These are phyloP conservation scores for Clavispora carvajalis DNA, from an alignment of 805 yeast species.

Conservation along the genomic window DNA sequence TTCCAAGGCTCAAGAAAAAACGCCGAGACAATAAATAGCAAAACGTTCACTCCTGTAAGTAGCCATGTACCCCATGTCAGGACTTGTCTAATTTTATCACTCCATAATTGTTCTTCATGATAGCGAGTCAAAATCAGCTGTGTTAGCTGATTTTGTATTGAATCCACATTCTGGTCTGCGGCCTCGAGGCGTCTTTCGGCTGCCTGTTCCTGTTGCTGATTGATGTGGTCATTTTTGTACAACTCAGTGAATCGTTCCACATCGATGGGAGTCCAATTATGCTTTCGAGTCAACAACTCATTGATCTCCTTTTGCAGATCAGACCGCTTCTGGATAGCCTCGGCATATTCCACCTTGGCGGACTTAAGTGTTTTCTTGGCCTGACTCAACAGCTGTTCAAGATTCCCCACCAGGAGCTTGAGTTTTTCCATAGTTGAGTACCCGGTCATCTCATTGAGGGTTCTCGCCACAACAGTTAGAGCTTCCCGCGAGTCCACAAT, in stretches of 20 bases:
- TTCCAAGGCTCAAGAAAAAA: slow-evolving; percentile 94
- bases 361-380: slow-evolving; percentile 44
- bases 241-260: slow-evolving; percentile 78
- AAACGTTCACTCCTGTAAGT: slow-evolving; percentile 79
- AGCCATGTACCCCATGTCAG: slow-evolving; percentile 96
- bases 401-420: slow-evolving; percentile 51
- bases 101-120: slow-evolving; percentile 97
- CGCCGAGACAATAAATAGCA: slow-evolving; percentile 76
- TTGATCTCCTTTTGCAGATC: slow-evolving; percentile 79
- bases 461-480: slow-evolving; percentile 53
- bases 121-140: slow-evolving; percentile 80
- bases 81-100: slow-evolving; percentile 89
- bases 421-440: slow-evolving; percentile 74
- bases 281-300: slow-evolving; percentile 79
- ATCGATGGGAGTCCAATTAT: slow-evolving; percentile 74
- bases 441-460: slow-evolving; percentile 89
- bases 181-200: slow-evolving; percentile 44
- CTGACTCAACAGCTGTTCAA: slow-evolving; percentile 47
- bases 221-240: slow-evolving; percentile 74
- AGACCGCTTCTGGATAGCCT: slow-evolving; percentile 60
- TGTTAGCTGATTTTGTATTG: slow-evolving; percentile 61
- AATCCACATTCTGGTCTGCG: slow-evolving; percentile 62
- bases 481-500: slow-evolving; percentile 29
- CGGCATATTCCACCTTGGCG: slow-evolving; percentile 48
- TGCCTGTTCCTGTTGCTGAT: slow-evolving; percentile 54